phyloP scores from a whole-genome alignment of 1,139 yeast species.

The Dujonia santamariae region DNA sequence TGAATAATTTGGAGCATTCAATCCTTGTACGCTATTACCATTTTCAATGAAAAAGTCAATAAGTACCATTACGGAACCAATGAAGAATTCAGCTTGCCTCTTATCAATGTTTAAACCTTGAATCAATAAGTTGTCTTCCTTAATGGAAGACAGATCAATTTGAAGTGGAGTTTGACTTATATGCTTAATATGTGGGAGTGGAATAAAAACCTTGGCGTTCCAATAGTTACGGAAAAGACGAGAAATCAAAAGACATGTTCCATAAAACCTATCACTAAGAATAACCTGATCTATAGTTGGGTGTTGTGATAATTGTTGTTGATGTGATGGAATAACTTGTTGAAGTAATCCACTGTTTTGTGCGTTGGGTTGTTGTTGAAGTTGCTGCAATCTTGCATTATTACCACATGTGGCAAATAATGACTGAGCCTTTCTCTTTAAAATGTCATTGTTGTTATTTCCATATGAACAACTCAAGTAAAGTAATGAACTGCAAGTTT shows the following conservation, averaged over 20 bases:
- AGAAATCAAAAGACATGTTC: conserved; percentile 76
- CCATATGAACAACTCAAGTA: conserved; percentile 77
- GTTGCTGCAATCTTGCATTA: conserved; percentile 42
- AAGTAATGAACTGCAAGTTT: conserved; percentile 84
- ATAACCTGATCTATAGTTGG: conserved; percentile 68
- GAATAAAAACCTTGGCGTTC: conserved; percentile 64
- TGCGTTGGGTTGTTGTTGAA: conserved; percentile 11
- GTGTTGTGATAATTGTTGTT: conserved; percentile 14
- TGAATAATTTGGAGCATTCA: conserved; percentile 48
- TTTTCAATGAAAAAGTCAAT: conserved; percentile 55
- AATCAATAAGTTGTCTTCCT: conserved; percentile 43
- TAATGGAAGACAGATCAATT: conserved; percentile 41
- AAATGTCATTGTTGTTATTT: conserved; percentile 44
- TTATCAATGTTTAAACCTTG: conserved; percentile 49
- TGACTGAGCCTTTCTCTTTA: conserved; percentile 47
- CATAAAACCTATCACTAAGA: conserved; percentile 88
- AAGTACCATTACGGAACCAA: conserved; percentile 64
- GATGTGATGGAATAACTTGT: conserved; percentile 5
- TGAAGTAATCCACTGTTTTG: conserved; percentile 8
- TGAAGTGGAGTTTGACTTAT: conserved; percentile 19
- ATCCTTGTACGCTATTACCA: conserved; percentile 64
- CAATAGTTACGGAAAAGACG: conserved; percentile 78
- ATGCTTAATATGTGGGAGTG: conserved; percentile 43
- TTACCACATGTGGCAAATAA: conserved; percentile 55
- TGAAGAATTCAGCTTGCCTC: conserved; percentile 57